Percentiles rank a stretch among this genome's conserved stretches.
phyloP scores from a whole-genome alignment of 1,284 basidiomycete species.

The Kalmanozyma brasiliensis region DNA sequence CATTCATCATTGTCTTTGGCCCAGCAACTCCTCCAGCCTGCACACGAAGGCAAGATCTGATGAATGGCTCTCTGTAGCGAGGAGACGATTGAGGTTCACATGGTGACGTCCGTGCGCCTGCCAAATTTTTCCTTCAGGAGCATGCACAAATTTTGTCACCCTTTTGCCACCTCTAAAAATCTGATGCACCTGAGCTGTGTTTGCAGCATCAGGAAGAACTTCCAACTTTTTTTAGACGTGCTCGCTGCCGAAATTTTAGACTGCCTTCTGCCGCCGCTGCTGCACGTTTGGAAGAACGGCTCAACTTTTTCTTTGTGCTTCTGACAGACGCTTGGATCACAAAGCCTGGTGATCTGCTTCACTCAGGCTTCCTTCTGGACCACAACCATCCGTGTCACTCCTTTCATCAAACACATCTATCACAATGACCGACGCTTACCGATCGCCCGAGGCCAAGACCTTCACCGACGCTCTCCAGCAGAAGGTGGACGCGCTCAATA shows the following conservation, averaged over 20 bases:
- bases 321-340: slow-evolving; percentile 9
- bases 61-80: no score
- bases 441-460: slow-evolving; percentile 46
- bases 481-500: slow-evolving; percentile 50
- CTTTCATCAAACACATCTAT: not conserved
- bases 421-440: slow-evolving; percentile 40
- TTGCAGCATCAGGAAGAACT: slow-evolving; percentile 24
- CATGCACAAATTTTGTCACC: no score
- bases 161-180: slow-evolving; percentile 14
- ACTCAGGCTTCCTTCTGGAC: not conserved
- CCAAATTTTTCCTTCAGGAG: no score
- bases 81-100: no score
- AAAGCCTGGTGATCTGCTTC: slow-evolving; percentile 1
- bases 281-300: not conserved
- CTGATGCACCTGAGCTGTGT: slow-evolving; percentile 19
- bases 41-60: no score
- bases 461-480: slow-evolving; percentile 44
- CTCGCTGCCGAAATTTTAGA: slow-evolving; percentile 3
- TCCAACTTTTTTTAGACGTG: slow-evolving; percentile 18
- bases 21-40: no score
- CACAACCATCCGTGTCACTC: not conserved
- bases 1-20: no score
- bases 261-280: slow-evolving; percentile 1
- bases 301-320: not conserved
- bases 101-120: no score